Evolutionary conservation across 164 flowering plant genomes (phyloP).

Genomic region (Tinospora cordifolia): DNA sequence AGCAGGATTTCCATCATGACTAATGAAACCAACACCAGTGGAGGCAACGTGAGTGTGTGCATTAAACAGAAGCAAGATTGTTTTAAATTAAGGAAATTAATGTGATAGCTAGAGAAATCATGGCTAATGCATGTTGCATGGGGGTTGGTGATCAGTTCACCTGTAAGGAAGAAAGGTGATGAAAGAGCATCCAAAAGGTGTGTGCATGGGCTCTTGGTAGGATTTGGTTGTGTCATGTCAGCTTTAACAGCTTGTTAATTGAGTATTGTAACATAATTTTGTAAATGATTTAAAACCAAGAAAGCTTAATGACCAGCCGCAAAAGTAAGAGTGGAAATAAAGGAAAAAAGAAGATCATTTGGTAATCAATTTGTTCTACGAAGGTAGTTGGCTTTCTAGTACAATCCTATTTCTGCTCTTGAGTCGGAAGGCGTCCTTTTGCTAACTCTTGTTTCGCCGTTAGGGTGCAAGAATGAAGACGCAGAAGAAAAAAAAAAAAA

Average conservation of each 20-base stretch:
- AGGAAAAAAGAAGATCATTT: too few relatives aligned
- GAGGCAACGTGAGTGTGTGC: neutral
- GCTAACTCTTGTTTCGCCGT: too few relatives aligned
- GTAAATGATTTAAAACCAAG: neutral
- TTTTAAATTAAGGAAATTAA: neutral
- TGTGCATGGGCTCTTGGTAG: constrained; percentile 12
- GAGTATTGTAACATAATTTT: too few relatives aligned
- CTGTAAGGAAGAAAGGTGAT: neutral
- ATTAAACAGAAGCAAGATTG: neutral
- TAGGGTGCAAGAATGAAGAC: too few relatives aligned
- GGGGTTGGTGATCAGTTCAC: neutral
- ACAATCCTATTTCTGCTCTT: too few relatives aligned
- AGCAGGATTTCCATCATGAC: constrained; percentile 1
- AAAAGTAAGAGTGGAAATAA: too few relatives aligned
- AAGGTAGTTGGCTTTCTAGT: too few relatives aligned
- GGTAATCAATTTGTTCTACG: too few relatives aligned
- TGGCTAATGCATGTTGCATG: constrained; percentile 7
- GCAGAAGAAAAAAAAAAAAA: too few relatives aligned
- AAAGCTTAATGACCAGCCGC: too few relatives aligned
- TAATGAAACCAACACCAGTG: neutral
- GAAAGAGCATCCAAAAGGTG: neutral
- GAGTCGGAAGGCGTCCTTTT: too few relatives aligned
- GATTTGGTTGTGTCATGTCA: constrained; percentile 18
- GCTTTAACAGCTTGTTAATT: too few relatives aligned
- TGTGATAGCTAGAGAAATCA: neutral